Evolutionary conservation across 2,329 filamentous ascomycete species (phyloP), one percentile per base, ranked within the genome.

Genomic region (Lomentospora prolificans): DNA sequence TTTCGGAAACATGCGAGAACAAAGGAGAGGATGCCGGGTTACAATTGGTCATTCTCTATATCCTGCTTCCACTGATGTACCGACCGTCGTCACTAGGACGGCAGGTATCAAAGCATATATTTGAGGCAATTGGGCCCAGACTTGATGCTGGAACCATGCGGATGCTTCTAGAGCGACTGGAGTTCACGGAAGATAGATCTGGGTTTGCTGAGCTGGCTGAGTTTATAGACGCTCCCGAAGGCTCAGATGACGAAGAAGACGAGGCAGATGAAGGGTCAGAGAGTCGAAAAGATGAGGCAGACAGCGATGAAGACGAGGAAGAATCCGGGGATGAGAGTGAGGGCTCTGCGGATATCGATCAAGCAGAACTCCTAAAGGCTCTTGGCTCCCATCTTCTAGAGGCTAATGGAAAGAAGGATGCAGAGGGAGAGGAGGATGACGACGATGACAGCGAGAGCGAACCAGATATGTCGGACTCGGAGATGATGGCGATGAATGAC

Each of bases 391-490:
- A 55, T 28, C 41, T 55, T 1, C 53, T 50, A 12, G 56, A 59
- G 3, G 51, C 53, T 22, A 89, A 92, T 44, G 88, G 94, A 14
- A 86, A 89, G 57, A 76, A 74, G 51, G 68, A 74, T 44, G n/a
- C n/a, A n/a, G 75, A 80, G 19, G 17, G 33, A 7, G 27, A 31
- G 9, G 53, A 55, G 22, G 41, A 50, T 10, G 39, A 55, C 86
- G 9, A 81, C 80, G 64, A 97, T 92, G 14, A 97, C 75, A 3
- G 85, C 85, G 72, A 96, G 85, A 96, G 87, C 17, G 92, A 90
- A 70, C 97, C 92, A 59, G 90, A 87, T 90, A 99, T 96, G 69
- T 96, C 89, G 2, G 81, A 84, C 58, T 87, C 86, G 8, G 79
- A 79, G 66, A 97, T 97, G 94, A 85, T 96, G 72, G 85, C 84